Evolutionary conservation across 2,329 filamentous ascomycete genomes (phyloP), one percentile per base, ranked within the genome.

Genomic region (Ramularia collo-cygni): DNA sequence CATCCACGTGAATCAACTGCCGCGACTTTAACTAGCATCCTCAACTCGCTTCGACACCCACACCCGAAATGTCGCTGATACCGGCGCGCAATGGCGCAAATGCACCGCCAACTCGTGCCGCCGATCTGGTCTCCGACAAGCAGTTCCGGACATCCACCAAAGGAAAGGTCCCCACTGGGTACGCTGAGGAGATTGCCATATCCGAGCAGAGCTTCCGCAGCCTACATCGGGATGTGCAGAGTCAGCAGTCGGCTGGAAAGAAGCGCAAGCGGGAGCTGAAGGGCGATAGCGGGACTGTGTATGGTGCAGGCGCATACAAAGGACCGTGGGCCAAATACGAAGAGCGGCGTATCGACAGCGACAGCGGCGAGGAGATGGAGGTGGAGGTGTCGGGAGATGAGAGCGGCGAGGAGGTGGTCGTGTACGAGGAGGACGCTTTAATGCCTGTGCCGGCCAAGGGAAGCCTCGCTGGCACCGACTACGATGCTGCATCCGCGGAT

Each of bases 321-420:
- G 93, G 93, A 0, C 93, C 92, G 0, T 98, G 93, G 93, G 93
- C 92, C 7, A 81, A 75, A 60, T 95, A 93, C 58, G 73, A 79
- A 48, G 71, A 80, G 35, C 79, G 89, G 49, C 83, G 84, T 54
- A 83, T 88, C 50, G 70, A 77, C 21, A 77, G 75, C 39, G 76
- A 84, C 43, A 79, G 85, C n/a, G 67, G 69, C 9, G 83, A 79
- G 31, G 85, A 84, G 48, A 79, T 76, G 35, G 77, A 86, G 61
- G 71, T 93, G 29, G 82, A 76, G 4, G 52, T 61, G 8, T 83
- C 88, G 59, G 85, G 88, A 56, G 85, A 83, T 53, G 83, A 81
- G 26, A 77, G 74, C 34, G 75, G 81, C 53, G 84, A 85, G 47
- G 85, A 90, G 56, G 85, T 83, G 52, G 80, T 87, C 44, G 76